These are phyloP conservation scores for Microcera coccophila DNA, from an alignment of 2,329 filamentous ascomycete genomes.

Conservation along the genomic window DNA sequence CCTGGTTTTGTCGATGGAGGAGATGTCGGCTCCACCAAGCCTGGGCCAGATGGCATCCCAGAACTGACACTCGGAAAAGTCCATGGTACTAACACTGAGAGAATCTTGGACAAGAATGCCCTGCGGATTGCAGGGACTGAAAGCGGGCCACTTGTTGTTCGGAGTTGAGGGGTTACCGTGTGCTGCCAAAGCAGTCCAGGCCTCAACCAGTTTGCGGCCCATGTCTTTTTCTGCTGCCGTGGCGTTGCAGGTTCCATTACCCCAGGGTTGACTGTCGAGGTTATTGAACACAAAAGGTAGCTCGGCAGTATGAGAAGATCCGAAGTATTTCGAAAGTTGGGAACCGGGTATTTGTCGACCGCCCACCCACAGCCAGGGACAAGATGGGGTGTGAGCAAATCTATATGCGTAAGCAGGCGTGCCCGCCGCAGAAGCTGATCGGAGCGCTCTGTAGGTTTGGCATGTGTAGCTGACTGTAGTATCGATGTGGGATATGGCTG, in stretches of 20 bases:
- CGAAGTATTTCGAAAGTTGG: constrained; percentile 2
- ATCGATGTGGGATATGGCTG: constrained; percentile 11
- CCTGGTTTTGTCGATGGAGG: no score
- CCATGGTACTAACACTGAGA: not conserved
- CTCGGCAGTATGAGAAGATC: constrained; percentile 14
- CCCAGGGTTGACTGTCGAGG: constrained; percentile 14
- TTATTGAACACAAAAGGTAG: constrained; percentile 17
- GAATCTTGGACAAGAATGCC: constrained; percentile 2
- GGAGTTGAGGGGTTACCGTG: constrained; percentile 8
- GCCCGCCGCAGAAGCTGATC: constrained; percentile 5
- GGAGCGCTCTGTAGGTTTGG: constrained; percentile 8
- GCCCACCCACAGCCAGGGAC: constrained; percentile 13
- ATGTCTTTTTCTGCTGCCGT: constrained; percentile 7
- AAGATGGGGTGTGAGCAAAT: constrained; percentile 12
- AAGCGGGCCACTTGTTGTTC: constrained; percentile 9
- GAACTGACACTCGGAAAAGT: constrained; percentile 17
- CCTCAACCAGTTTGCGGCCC: constrained; percentile 8
- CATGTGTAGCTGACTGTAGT: constrained; percentile 13
- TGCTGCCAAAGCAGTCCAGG: constrained; percentile 16
- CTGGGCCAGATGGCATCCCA: constrained; percentile 16
- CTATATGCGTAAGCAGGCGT: constrained; percentile 14
- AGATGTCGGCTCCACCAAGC: constrained; percentile 4
- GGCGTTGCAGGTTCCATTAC: constrained; percentile 11
- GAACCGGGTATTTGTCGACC: constrained; percentile 6
- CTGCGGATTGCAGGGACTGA: not conserved